Conservation (phyloP, 306 rosid genomes). For the Corylus heterophylla region DNA sequence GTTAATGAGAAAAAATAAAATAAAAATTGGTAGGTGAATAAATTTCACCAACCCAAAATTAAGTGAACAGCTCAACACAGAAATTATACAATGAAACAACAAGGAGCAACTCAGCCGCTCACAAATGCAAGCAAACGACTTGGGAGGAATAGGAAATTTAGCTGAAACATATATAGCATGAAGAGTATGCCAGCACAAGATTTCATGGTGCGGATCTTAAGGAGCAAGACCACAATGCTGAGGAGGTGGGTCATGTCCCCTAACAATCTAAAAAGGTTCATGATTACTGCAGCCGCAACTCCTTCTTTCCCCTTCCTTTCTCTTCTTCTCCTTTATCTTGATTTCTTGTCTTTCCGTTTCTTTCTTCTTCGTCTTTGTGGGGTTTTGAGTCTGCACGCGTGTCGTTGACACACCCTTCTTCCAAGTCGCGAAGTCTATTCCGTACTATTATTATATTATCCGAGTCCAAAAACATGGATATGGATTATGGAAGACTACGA, state of each 20-base stretch:
- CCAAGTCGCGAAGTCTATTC: too few species aligned
- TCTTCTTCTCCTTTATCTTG: background rate
- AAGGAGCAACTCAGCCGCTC: background rate
- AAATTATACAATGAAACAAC: background rate
- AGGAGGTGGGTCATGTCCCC: conserved; percentile 39
- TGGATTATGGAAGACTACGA: too few species aligned
- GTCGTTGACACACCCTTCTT: too few species aligned
- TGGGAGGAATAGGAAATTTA: background rate
- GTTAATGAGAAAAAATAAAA: background rate
- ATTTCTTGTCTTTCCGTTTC: background rate
- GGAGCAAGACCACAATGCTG: conserved; percentile 27
- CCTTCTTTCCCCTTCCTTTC: background rate
- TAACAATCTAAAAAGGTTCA: conserved; percentile 31
- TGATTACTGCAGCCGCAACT: background rate
- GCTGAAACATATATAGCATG: background rate
- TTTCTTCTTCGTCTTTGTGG: background rate
- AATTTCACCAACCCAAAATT: background rate
- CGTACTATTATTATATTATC: too few species aligned
- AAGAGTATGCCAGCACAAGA: conserved; percentile 28
- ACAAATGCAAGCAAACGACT: background rate
- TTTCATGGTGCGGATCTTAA: conserved; percentile 30
- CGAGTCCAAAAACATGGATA: too few species aligned
- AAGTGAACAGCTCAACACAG: background rate
- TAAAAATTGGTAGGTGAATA: background rate
- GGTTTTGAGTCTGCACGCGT: too few species aligned